Evolutionary conservation across 2,329 filamentous ascomycete species (phyloP).

Genomic region (Colletotrichum lentis): DNA sequence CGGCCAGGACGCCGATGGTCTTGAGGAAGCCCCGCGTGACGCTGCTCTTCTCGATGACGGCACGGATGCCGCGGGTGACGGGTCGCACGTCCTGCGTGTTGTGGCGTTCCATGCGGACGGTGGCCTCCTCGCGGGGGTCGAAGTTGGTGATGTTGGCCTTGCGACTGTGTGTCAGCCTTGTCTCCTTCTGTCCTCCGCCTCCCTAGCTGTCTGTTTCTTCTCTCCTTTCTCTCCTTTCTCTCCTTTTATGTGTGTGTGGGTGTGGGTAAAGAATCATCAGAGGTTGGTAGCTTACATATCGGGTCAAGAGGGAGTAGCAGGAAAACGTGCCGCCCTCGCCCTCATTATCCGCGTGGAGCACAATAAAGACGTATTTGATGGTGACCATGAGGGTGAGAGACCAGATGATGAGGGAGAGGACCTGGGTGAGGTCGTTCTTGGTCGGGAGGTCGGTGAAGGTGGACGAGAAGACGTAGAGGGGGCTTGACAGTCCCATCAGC

Average conservation of each 20-base stretch:
- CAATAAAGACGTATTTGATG: constrained; percentile 72
- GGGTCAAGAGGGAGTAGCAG: constrained; percentile 69
- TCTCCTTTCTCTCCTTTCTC: too few species aligned
- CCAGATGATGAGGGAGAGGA: constrained; percentile 74
- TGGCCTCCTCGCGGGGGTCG: constrained; percentile 64
- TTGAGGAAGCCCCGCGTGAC: constrained; percentile 64
- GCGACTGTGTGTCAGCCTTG: background rate
- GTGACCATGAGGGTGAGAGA: constrained; percentile 74
- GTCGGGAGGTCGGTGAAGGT: constrained; percentile 66
- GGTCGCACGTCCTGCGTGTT: constrained; percentile 63
- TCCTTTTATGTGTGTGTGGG: too few species aligned
- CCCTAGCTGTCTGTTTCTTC: too few species aligned
- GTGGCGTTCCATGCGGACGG: constrained; percentile 67
- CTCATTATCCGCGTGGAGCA: constrained; percentile 73
- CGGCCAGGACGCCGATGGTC: constrained; percentile 69
- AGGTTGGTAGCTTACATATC: constrained; percentile 55
- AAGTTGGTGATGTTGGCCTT: constrained; percentile 66
- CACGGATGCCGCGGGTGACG: constrained; percentile 61
- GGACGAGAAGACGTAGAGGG: constrained; percentile 76
- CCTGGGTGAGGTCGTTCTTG: constrained; percentile 68
- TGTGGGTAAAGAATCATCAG: background rate
- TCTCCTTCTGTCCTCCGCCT: too few species aligned
- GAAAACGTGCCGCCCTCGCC: constrained; percentile 76
- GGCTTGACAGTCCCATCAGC: constrained; percentile 55
- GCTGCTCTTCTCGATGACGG: constrained; percentile 64